These are phyloP conservation scores for Austroboletus niveus DNA, from an alignment of 1,284 basidiomycete genomes.

Conservation along the genomic window DNA sequence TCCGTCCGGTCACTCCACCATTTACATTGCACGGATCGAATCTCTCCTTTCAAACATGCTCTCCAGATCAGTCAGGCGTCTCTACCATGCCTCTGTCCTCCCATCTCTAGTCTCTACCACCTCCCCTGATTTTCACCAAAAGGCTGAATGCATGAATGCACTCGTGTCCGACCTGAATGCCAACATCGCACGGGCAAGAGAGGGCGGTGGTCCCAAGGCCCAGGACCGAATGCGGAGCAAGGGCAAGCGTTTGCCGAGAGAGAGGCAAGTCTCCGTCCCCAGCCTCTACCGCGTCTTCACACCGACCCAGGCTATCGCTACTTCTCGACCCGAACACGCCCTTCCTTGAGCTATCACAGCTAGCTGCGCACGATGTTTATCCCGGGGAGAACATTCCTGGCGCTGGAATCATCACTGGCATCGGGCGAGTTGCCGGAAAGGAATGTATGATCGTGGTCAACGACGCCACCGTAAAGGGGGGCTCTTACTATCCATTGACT, in stretches of 20 bases:
- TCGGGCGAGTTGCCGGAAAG: slow-evolving; percentile 75
- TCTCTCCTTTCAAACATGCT: slow-evolving; percentile 18
- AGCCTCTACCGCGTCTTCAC: slow-evolving; percentile 1
- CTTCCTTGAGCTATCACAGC: slow-evolving; percentile 84
- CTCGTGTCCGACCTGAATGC: slow-evolving; percentile 62
- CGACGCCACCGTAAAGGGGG: slow-evolving; percentile 92
- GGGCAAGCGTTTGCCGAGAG: slow-evolving; percentile 85
- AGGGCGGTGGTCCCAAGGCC: slow-evolving; percentile 68
- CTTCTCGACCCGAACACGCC: slow-evolving; percentile 87
- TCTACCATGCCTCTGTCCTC: slow-evolving; percentile 70
- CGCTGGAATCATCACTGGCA: slow-evolving; percentile 90
- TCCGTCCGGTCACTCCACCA: no score
- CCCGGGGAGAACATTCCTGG: slow-evolving; percentile 76
- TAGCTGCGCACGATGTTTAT: slow-evolving; percentile 90
- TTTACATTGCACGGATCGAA: no score
- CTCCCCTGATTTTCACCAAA: slow-evolving; percentile 68
- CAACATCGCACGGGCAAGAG: slow-evolving; percentile 55
- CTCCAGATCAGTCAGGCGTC: slow-evolving; percentile 17
- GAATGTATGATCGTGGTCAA: slow-evolving; percentile 92
- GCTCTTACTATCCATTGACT: slow-evolving; percentile 90
- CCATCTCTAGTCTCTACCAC: slow-evolving; percentile 66
- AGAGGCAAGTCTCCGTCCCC: slow-evolving; percentile 56
- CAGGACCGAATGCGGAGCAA: slow-evolving; percentile 75
- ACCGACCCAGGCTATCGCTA: slow-evolving; percentile 47
- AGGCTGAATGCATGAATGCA: slow-evolving; percentile 64